Evolutionary conservation across 2,329 filamentous ascomycete genomes (phyloP), one percentile per base, ranked within the genome.

Genomic region (Dothideomycetes sp.): DNA sequence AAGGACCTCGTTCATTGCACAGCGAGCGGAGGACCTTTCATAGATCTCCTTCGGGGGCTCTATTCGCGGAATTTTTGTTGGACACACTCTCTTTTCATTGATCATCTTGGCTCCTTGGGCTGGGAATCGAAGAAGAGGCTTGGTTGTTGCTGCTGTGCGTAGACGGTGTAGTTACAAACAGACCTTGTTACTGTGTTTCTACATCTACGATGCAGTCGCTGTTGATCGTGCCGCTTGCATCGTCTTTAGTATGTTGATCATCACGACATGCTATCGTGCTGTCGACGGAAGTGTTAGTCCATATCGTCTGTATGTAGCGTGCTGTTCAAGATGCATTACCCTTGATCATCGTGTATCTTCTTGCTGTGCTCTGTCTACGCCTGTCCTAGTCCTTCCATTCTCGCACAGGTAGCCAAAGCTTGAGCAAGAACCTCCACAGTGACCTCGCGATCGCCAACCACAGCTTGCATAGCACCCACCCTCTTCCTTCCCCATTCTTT

Each of bases 141-240:
- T 12, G 12, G 8, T 25, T 13, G 27, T 13, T 12, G 12, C 12
- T 8, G 29, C 10, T 15, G 12, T n/a, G n/a, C 4, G 6, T 29
- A 27, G 17, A 15, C 6, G 5, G 20, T 25, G 13, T 30, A 24
- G 31, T 25, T 20, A 24, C 27, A 18, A 18, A 18, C 27, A 5
- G 8, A 9, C 19, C 8, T 15, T 20, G 18, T 12, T 17, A 13
- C 3, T 2, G 19, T 23, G 30, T 17, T 20, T 39, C 5, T 7
- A 23, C 27, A 7, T 20, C 35, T 30, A 25, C 29, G 32, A 87
- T 87, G 82, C 74, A 80, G 17, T 72, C 76, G n/a, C n/a, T n/a
- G n/a, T n/a, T n/a, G n/a, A n/a, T n/a, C n/a, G n/a, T n/a, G n/a
- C n/a, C n/a, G n/a, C n/a, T n/a, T n/a, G n/a, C n/a, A n/a, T n/a